Base-by-base conservation (phyloP, 139 green algal genomes). In the Penium margaritaceum region DNA sequence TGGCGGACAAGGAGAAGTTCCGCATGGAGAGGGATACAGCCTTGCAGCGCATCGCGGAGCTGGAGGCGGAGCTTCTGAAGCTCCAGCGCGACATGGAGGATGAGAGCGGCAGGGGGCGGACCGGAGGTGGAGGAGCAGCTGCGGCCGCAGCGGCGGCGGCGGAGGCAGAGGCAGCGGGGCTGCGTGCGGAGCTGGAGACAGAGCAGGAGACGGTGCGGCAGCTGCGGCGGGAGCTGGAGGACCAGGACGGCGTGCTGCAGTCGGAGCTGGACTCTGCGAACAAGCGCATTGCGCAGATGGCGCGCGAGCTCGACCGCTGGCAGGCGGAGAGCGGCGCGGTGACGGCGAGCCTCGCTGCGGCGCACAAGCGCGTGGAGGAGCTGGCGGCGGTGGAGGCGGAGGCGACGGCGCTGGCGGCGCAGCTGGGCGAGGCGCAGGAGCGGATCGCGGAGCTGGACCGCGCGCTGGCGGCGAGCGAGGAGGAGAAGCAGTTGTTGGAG, bases 1-100 rank as follows among this genome's bases (percentile, higher is more conserved):
- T 71, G 44, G 63, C 63, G 15, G 63, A 71, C n/a, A 71, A 53
- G 35, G 34, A 71, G 35, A 38, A 33, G 44, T 53, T 71, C 35
- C 29, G 63, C 44, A 19, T 19, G 21, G 63, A 71, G 63, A 30
- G 53, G 29, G 63, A 34, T 33, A 33, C 33, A n/a, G 63, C 30
- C 15, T 34, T 27, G n/a, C 17, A 19, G 1, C 44, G 47, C 29
- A 3, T 39, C 32, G 29, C 17, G 12, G 7, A 71, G 32, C 30
- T 71, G 44, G 44, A 51, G 32, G 32, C 3, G 30, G 63, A 71
- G 7, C 30, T 71, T n/a, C n/a, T n/a, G n/a, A n/a, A n/a, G n/a
- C n/a, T n/a, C n/a, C n/a, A n/a, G n/a, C 19, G 32, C 63, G 33
- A 53, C 15, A 6, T 71, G 63, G 63, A 71, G 30, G 47, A 41